These are phyloP conservation scores for Candida peoriensis DNA, from an alignment of 805 yeast species.

Conservation along the genomic window DNA sequence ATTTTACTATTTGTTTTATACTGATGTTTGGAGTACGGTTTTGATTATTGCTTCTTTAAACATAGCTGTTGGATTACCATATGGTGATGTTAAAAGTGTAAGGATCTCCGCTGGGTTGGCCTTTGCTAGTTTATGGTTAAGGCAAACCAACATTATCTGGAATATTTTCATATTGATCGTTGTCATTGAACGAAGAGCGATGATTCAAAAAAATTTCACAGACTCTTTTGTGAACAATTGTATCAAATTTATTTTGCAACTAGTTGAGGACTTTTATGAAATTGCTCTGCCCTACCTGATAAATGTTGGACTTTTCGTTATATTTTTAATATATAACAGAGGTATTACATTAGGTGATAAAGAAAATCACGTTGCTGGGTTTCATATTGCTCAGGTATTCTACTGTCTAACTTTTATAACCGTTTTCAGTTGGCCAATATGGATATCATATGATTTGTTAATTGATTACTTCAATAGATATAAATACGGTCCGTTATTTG, in stretches of 20 bases:
- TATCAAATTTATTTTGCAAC: constrained; percentile 32
- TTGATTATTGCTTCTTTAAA: constrained; percentile 54
- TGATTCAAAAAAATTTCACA: constrained; percentile 35
- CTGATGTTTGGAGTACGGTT: constrained; percentile 89
- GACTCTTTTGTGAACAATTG: constrained; percentile 33
- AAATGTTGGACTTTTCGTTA: constrained; percentile 48
- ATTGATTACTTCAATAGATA: constrained; percentile 32
- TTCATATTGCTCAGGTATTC: constrained; percentile 77
- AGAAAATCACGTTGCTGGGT: constrained; percentile 66
- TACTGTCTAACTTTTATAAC: constrained; percentile 67
- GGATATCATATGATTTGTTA: constrained; percentile 47
- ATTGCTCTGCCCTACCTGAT: constrained; percentile 44
- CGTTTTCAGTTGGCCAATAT: constrained; percentile 67
- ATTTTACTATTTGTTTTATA: constrained; percentile 76
- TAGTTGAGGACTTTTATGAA: constrained; percentile 30
- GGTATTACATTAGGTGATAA: constrained; percentile 93
- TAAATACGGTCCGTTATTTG: constrained; percentile 23
- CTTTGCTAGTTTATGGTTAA: constrained; percentile 59
- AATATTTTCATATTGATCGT: constrained; percentile 52
- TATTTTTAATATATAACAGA: constrained; percentile 62
- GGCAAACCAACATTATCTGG: constrained; percentile 95
- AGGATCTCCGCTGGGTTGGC: constrained; percentile 51
- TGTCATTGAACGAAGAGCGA: constrained; percentile 46
- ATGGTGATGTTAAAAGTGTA: constrained; percentile 29
- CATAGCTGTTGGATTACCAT: constrained; percentile 36